Evolutionary conservation across 2,329 filamentous ascomycete species (phyloP).

Genomic region (Nemania bipapillata): DNA sequence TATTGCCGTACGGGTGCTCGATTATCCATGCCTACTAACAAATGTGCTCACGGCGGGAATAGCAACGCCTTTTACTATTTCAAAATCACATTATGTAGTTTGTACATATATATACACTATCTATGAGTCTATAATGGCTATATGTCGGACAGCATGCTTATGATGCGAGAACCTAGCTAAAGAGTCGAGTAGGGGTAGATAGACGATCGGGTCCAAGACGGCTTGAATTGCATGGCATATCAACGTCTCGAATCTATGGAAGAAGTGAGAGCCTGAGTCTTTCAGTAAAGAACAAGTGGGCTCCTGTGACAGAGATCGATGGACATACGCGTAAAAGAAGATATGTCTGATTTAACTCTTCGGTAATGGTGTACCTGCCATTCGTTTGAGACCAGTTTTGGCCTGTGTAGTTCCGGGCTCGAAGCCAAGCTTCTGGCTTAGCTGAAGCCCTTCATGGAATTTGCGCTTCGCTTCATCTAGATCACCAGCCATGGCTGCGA

Average conservation of each 20-base stretch:
- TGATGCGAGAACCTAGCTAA: neutral
- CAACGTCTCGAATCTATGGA: too few species aligned
- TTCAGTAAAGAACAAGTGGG: too few species aligned
- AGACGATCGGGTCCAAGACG: too few species aligned
- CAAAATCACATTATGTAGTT: neutral
- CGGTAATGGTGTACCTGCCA: conserved; percentile 26
- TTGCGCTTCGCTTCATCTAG: conserved; percentile 70
- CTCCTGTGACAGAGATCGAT: neutral
- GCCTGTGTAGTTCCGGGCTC: conserved; percentile 64
- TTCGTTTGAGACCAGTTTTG: conserved; percentile 60
- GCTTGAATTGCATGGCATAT: too few species aligned
- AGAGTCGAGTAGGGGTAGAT: neutral
- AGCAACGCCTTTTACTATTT: neutral
- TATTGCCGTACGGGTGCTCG: neutral
- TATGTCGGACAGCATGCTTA: neutral
- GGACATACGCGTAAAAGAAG: neutral
- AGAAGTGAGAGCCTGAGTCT: too few species aligned
- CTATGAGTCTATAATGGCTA: neutral
- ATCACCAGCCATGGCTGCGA: conserved; percentile 79
- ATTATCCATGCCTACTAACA: neutral
- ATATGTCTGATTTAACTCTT: conserved; percentile 1
- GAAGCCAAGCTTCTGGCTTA: conserved; percentile 68
- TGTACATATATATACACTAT: conserved; percentile 6
- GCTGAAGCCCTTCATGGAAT: conserved; percentile 74
- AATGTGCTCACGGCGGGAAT: neutral